Base-by-base conservation (phyloP, 148 eudicot genomes). In the Suaeda aralocaspica region DNA sequence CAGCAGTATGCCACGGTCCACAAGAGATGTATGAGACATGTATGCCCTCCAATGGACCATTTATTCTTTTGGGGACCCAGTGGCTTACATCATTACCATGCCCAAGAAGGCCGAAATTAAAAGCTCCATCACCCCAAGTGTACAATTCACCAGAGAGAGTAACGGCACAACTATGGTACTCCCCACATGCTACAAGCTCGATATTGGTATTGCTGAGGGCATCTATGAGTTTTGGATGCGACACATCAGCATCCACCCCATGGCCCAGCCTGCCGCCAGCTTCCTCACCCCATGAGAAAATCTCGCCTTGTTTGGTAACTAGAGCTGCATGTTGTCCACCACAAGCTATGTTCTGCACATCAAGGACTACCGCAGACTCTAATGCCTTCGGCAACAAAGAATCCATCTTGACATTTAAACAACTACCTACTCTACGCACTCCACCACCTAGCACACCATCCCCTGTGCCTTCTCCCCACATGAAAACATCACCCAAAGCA, bases 1-100 rank as follows among this genome's bases (percentile, higher is more conserved):
- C 92, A 79, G 98, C 97, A 29, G 96, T 91, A 72, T 93, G 98
- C 96, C 95, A 93, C 61, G 96, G 96, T 69, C 98, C 98, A 79
- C 98, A 93, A 33, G 98, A 81, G 66, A 93, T 89, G 44, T 85
- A 91, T 31, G 96, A 93, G 57, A 93, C 96, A 67, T 93, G 98
- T 65, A 93, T 84, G 63, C 98, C 96, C 81, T 93, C 98, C 71
- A 93, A 70, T n/a, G 92, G 91, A 26, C 98, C 95, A 81, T 85
- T 88, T 44, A 93, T 92, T 74, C 86, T 85, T 77, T 87, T 93
- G 12, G 98, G 98, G 51, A 93, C 85, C 95, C 98, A 93, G 70
- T 89, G 92, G 74, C 96, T 91, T 33, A 91, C 92, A 62, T 90
- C 95, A 77, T 85, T 90, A 51, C 96, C 98, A 81, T 93, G 98